Conservation (phyloP, 2,329 filamentous ascomycete species). For the Alternaria triticina region DNA sequence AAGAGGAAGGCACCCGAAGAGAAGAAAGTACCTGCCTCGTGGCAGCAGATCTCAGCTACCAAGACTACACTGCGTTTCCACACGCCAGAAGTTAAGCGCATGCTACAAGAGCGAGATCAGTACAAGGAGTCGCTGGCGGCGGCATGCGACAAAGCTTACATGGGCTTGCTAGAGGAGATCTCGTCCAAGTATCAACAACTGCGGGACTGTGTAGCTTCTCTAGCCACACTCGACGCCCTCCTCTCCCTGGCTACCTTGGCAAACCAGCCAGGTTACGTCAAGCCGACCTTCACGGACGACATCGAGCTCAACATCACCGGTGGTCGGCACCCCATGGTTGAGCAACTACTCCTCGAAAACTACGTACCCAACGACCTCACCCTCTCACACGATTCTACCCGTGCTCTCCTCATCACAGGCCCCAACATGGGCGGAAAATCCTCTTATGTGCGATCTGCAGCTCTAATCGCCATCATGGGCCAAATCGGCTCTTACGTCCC, state of each 20-base stretch:
- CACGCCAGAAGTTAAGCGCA: slow-evolving; percentile 83
- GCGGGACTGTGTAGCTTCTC: slow-evolving; percentile 83
- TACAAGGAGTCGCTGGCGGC: slow-evolving; percentile 92
- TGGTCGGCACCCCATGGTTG: slow-evolving; percentile 94
- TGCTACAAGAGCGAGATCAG: slow-evolving; percentile 88
- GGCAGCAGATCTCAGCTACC: slow-evolving; percentile 93
- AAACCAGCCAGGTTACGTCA: slow-evolving; percentile 83
- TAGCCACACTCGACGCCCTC: slow-evolving; percentile 88
- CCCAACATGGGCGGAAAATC: slow-evolving; percentile 99
- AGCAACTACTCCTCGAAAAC: slow-evolving; percentile 80
- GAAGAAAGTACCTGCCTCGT: slow-evolving; percentile 89
- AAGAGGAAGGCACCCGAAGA: slow-evolving; percentile 72
- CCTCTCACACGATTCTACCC: slow-evolving; percentile 62
- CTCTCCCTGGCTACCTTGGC: slow-evolving; percentile 86
- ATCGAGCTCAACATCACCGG: slow-evolving; percentile 73
- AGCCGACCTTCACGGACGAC: slow-evolving; percentile 71
- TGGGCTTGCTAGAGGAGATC: slow-evolving; percentile 72
- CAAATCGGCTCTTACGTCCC: slow-evolving; percentile 96
- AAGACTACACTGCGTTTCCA: slow-evolving; percentile 94
- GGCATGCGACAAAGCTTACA: slow-evolving; percentile 86
- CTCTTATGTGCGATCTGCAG: slow-evolving; percentile 92
- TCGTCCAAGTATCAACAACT: slow-evolving; percentile 86
- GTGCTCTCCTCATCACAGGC: slow-evolving; percentile 88
- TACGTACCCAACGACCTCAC: slow-evolving; percentile 91
- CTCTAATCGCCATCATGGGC: slow-evolving; percentile 89